Conservation (phyloP, 306 rosid genomes). For the Dalbergia cochinchinensis region DNA sequence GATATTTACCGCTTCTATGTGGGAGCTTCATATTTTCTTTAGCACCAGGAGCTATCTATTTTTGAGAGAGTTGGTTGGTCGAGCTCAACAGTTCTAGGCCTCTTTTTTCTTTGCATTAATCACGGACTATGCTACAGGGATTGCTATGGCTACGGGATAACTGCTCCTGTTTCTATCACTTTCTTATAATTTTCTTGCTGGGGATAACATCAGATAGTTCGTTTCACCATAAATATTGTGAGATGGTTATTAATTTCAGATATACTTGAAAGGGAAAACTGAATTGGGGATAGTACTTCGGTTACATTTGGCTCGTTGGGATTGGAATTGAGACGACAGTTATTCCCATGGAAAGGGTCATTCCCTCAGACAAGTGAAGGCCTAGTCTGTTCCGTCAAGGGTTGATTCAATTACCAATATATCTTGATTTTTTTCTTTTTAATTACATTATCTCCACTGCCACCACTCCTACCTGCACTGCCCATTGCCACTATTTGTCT, state of each 20-base stretch:
- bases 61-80: not conserved
- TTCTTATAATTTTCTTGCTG: not conserved
- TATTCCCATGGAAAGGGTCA: not conserved
- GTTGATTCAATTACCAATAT: not conserved
- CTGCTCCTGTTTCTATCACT: constrained; percentile 15
- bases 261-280: constrained; percentile 22
- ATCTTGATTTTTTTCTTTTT: not conserved
- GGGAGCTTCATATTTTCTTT: not conserved
- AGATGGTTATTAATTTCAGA: not conserved
- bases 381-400: not conserved
- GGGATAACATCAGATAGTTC: not conserved
- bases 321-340: not conserved
- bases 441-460: not conserved
- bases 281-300: constrained; percentile 8
- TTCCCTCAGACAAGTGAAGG: not conserved
- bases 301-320: not conserved
- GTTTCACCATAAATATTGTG: not conserved
- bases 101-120: not conserved
- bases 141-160: not conserved
- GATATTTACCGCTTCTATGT: too few species aligned
- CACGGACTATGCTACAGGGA: not conserved
- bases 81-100: not conserved
- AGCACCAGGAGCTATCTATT: not conserved
- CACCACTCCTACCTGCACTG: not conserved
- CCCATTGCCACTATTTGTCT: not conserved